A percentile compares a stretch with the other conserved stretches of the same genome.
Conservation (phyloP, 2,329 filamentous ascomycete species). For the Fusarium incarnatum region DNA sequence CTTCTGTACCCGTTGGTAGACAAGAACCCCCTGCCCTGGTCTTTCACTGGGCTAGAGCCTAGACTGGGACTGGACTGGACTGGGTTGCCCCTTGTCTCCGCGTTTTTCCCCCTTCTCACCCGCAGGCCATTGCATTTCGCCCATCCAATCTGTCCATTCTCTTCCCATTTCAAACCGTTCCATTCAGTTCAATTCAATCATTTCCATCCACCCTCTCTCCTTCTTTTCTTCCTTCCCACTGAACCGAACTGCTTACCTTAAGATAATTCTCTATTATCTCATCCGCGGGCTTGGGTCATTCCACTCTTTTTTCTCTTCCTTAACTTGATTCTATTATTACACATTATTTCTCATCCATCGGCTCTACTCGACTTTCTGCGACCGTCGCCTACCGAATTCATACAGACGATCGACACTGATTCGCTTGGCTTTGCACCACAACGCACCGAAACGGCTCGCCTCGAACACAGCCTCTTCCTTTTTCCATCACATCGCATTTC, state of each 20-base stretch:
- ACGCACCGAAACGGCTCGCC: conserved; percentile 16
- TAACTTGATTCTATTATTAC: conserved; percentile 26
- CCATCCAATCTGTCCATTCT: conserved; percentile 36
- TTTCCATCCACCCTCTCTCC: conserved; percentile 25
- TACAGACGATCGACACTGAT: conserved; percentile 34
- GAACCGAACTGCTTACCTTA: conserved; percentile 34
- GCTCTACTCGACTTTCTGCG: conserved; percentile 20
- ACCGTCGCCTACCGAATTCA: conserved; percentile 26
- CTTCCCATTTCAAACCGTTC: conserved; percentile 37
- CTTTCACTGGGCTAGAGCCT: conserved; percentile 25
- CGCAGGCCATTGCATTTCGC: conserved; percentile 36
- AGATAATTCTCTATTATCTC: conserved; percentile 24
- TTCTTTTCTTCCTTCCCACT: conserved; percentile 35
- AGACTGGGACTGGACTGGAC: conserved; percentile 20
- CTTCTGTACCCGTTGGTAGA: conserved; percentile 11
- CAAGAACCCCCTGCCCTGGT: conserved; percentile 11
- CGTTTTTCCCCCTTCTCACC: conserved; percentile 38
- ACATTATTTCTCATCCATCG: conserved; percentile 39
- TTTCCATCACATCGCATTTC: conserved; percentile 20
- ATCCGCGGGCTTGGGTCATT: conserved; percentile 37
- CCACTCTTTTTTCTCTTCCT: conserved; percentile 42
- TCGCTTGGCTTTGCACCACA: conserved; percentile 22
- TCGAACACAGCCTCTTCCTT: conserved; percentile 29
- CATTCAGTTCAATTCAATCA: conserved; percentile 34
- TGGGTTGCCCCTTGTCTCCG: conserved; percentile 40